These are phyloP conservation scores for Penicillium sumatraense DNA, from an alignment of 2,329 filamentous ascomycete genomes.

Conservation along the genomic window DNA sequence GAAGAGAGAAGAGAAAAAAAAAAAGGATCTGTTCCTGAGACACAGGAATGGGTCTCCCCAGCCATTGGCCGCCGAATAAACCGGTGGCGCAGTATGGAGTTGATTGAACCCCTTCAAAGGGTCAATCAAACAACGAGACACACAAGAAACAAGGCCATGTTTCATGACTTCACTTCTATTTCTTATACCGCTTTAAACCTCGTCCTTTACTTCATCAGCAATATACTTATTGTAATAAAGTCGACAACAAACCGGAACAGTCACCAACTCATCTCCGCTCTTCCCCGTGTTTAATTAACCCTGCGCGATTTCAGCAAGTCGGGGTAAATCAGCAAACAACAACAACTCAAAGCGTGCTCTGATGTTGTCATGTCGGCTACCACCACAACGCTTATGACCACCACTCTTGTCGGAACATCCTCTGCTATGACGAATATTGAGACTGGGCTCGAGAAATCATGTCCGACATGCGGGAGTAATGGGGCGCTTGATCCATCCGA, in stretches of 20 bases:
- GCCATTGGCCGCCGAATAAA: slow-evolving; percentile 14
- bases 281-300: not conserved
- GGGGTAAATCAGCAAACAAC: slow-evolving; percentile 21
- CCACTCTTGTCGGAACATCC: slow-evolving; percentile 37
- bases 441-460: slow-evolving; percentile 30
- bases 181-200: not conserved
- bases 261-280: not conserved
- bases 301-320: slow-evolving; percentile 4
- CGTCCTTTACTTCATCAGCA: not conserved
- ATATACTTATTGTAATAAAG: no score
- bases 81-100: slow-evolving; percentile 24
- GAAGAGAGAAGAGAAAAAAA: no score
- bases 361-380: slow-evolving; percentile 36
- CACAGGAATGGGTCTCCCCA: slow-evolving; percentile 1
- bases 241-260: not conserved
- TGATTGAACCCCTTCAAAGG: slow-evolving; percentile 22
- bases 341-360: no score
- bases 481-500: slow-evolving; percentile 31
- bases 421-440: slow-evolving; percentile 33
- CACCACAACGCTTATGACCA: slow-evolving; percentile 31
- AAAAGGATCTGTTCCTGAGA: slow-evolving; percentile 10
- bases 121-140: slow-evolving; percentile 5
- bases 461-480: slow-evolving; percentile 47
- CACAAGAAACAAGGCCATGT: slow-evolving; percentile 11
- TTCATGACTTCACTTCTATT: slow-evolving; percentile 10